A percentile compares a stretch with the other conserved stretches of the same genome.
Conservation (phyloP, 805 yeast genomes). For the Kregervanrija pseudodelftensis region DNA sequence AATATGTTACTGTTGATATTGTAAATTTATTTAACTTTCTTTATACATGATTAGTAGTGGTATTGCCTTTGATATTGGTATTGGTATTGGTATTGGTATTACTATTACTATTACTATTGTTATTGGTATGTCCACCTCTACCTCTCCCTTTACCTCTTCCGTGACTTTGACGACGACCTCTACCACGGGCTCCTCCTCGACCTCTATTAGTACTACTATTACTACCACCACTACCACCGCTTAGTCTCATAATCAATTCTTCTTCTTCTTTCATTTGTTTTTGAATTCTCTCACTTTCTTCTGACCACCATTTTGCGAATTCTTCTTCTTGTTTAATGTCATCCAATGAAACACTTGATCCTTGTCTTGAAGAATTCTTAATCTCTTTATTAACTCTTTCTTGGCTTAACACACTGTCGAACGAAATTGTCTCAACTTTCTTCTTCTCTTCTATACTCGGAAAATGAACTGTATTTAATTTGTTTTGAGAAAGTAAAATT, state of each 20-base stretch:
- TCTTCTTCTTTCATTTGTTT: constrained; percentile 21
- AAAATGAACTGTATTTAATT: constrained; percentile 9
- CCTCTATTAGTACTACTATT: neutral
- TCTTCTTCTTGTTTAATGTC: constrained; percentile 79
- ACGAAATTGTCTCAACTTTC: constrained; percentile 9
- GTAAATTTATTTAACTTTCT: too few relatives aligned
- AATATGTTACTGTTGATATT: neutral
- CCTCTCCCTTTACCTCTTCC: neutral
- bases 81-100: too few relatives aligned
- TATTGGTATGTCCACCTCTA: neutral
- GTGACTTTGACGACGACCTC: neutral
- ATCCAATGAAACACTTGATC: constrained; percentile 33
- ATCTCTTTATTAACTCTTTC: constrained; percentile 20
- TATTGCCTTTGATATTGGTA: too few relatives aligned
- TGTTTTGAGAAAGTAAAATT: constrained; percentile 37
- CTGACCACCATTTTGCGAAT: constrained; percentile 84
- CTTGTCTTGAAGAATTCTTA: constrained; percentile 18
- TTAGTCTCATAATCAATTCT: constrained; percentile 1
- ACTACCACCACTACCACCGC: neutral
- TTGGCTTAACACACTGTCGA: constrained; percentile 20
- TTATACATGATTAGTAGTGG: too few relatives aligned
- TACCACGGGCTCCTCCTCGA: neutral
- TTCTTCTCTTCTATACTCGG: constrained; percentile 14
- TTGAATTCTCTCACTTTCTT: constrained; percentile 65
- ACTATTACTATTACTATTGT: too few relatives aligned